Evolutionary conservation across 495 filamentous ascomycete species (phyloP), one percentile per base, ranked within the genome.

Genomic region (Pyrenula aspistea): DNA sequence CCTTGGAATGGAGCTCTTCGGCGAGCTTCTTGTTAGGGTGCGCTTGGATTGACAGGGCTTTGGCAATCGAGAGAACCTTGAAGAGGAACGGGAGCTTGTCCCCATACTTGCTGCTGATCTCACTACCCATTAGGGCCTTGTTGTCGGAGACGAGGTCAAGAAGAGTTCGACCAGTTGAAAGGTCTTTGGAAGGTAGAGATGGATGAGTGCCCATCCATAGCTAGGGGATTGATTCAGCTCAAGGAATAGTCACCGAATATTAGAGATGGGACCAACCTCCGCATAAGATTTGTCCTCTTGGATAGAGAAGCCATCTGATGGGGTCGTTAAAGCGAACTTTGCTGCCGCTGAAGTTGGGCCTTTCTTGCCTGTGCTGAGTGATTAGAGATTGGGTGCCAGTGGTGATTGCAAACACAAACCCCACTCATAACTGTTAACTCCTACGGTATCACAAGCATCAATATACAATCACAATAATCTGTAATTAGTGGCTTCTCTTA

Each of bases 171-270:
- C 90, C 82, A 1, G 93, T 93, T 57, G 79, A 72, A 53, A 94
- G 63, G 65, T 96, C 93, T 68, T 86, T 91, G 22, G 93, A 97
- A 1, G 93, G 93, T 58, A 95, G 86, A 48, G 89, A 94, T 22
- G 92, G 93, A 65, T 98, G 93, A 1, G 93, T 97, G 62, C 93
- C 93, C 93, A 98, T 97, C 93, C 93, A 98, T 63, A 98, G 73
- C 89, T 95, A 67, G 24, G 57, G n/a, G n/a, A n/a, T n/a, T n/a
- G n/a, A 60, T 47, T 69, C n/a, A 61, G 25, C 72, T 65, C 22
- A 57, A 61, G 58, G 73, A 67, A 56, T 64, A 61, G 25, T 62
- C 52, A 2, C 57, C 52, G 60, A 52, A 24, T 59, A 56, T 50
- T 54, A 68, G 23, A n/a, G n/a, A n/a, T n/a, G n/a, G 58, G 57